Percentiles rank a stretch among this genome's conserved stretches.
phyloP scores from a whole-genome alignment of 164 flowering plant genomes.

The Annona squamosa region DNA sequence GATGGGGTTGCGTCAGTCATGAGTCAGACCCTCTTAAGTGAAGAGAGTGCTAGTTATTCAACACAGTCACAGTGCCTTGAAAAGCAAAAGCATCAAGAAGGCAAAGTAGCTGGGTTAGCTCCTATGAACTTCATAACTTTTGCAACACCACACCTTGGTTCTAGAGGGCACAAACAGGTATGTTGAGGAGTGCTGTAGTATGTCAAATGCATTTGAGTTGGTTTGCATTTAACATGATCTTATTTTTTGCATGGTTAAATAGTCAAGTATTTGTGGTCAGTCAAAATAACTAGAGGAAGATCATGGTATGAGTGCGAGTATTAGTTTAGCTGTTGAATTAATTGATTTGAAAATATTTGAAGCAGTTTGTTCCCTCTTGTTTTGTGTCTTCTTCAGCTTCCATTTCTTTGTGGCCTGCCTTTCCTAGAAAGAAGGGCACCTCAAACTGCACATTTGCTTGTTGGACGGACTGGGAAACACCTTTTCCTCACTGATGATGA shows the following conservation, averaged over 20 bases:
- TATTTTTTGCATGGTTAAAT: not conserved
- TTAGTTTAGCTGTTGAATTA: too few relatives aligned
- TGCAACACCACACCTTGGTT: slow-evolving; percentile 97
- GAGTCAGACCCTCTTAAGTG: slow-evolving; percentile 12
- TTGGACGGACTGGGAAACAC: slow-evolving; percentile 86
- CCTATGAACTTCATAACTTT: slow-evolving; percentile 88
- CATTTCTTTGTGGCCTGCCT: slow-evolving; percentile 77
- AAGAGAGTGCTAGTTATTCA: slow-evolving; percentile 17
- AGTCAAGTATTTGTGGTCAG: not conserved
- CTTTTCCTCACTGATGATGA: slow-evolving; percentile 83
- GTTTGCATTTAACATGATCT: not conserved
- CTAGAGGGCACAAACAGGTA: slow-evolving; percentile 88
- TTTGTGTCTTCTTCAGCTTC: slow-evolving; percentile 40
- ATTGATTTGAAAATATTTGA: too few relatives aligned
- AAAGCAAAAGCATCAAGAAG: slow-evolving; percentile 33
- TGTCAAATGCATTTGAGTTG: not conserved
- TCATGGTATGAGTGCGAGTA: not conserved
- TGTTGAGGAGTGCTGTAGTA: slow-evolving; percentile 1
- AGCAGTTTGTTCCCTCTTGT: not conserved
- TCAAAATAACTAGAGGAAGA: not conserved
- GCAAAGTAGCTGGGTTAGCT: slow-evolving; percentile 76
- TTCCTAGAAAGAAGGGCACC: slow-evolving; percentile 71
- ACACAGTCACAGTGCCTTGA: slow-evolving; percentile 17
- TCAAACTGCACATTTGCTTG: slow-evolving; percentile 71
- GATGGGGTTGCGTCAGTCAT: slow-evolving; percentile 15